Evolutionary conservation across 371 early-diverging fungal genomes (phyloP), one percentile per base, ranked within the genome.

Genomic region (Funneliformis caledonium): DNA sequence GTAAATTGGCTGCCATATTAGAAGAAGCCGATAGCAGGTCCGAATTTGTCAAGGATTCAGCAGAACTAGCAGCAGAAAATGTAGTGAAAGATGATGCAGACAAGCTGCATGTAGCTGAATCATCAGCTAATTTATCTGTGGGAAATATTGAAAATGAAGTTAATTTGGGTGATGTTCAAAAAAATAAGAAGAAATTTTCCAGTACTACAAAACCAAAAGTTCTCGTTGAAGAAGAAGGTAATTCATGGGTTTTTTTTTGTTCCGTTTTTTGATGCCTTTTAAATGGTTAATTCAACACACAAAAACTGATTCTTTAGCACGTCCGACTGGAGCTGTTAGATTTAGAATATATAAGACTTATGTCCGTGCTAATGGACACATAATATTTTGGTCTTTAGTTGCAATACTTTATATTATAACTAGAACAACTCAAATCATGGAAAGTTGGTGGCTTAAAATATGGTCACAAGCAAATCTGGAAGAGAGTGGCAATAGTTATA

Each of bases 401-500:
- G 77, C 4, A 4, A 26, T 64, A 37, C 1, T 65, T 8, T 64
- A 64, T 65, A 2, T 65, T 65, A 22, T 10, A 14, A 65, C 65
- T 22, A 61, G 65, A 19, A 50, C n/a, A 45, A 22, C 42, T 11
- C 77, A 65, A n/a, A 31, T 77, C 14, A 31, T 48, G 22, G 77
- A 77, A 77, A 77, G 22, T 50, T 61, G 62, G 77, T 77, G 77
- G 77, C 48, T 77, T 9, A 43, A 77, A 48, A 48, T 77, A 45
- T 77, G 77, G 77, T 64, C 77, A 45, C 19, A 45, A n/a, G 62
- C 59, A 9, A 19, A 4, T 37, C 8, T 47, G 19, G 14, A 12
- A 33, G 31, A 52, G 96, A 96, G 14, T 14, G 16, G 6, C 16
- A 43, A 2, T 31, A 56, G 19, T 56, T 56, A 19, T 56, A 56